Evolutionary conservation across 1,284 basidiomycete species (phyloP).

Genomic region (Irpex sp.): DNA sequence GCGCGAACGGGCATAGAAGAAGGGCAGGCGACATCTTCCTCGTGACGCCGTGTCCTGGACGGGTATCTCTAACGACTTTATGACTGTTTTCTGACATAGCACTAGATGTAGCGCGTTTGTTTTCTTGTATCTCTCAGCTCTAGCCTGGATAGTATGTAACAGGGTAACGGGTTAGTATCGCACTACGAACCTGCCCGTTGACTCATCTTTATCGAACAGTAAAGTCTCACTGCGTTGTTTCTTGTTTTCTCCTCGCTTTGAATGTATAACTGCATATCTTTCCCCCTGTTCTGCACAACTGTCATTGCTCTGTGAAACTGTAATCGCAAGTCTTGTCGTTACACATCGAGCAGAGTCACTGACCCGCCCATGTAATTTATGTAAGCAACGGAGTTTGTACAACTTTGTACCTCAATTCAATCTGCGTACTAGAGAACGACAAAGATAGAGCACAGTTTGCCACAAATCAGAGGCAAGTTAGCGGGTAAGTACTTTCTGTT

Average conservation of each 20-base stretch:
- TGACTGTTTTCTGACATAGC: neutral
- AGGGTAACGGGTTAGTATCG: neutral
- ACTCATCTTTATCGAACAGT: neutral
- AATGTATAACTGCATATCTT: neutral
- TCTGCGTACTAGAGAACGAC: neutral
- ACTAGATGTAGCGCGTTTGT: neutral
- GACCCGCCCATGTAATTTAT: neutral
- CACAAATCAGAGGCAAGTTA: neutral
- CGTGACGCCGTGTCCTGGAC: neutral
- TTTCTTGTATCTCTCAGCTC: neutral
- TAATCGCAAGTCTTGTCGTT: neutral
- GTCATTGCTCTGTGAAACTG: neutral
- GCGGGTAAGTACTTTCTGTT: neutral
- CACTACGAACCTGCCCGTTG: neutral
- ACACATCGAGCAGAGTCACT: neutral
- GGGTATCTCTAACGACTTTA: neutral
- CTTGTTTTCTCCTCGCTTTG: neutral
- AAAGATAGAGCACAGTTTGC: neutral
- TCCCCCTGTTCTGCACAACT: neutral
- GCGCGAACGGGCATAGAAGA: slow-evolving; percentile 53
- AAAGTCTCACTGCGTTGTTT: neutral
- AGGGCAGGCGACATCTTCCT: neutral
- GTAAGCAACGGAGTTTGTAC: neutral
- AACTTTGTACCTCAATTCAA: neutral
- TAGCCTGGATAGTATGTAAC: neutral